phyloP scores from a whole-genome alignment of 2,329 filamentous ascomycete species.

The Hypocreales sp. region DNA sequence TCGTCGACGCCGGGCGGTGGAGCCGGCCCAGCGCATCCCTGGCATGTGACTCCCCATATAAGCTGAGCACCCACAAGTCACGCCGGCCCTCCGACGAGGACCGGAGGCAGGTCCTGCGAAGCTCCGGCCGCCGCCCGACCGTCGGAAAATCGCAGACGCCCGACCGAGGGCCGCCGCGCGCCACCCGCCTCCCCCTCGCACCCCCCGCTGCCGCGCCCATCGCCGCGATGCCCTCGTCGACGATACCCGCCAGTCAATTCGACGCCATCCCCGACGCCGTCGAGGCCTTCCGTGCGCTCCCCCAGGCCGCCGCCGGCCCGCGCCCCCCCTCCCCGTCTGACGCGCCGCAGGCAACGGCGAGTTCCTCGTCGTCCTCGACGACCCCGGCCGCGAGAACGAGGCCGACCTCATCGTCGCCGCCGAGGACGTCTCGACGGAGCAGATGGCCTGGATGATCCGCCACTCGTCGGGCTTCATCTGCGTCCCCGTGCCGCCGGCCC shows the following conservation, averaged over 20 bases:
- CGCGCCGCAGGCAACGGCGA: conserved; percentile 51
- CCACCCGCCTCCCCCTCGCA: background rate
- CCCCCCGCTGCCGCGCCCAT: background rate
- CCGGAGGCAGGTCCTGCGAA: too few relatives aligned
- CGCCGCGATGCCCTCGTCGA: conserved; percentile 30
- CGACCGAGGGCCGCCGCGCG: too few relatives aligned
- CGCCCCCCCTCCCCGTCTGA: conserved; percentile 1
- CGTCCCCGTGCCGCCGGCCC: conserved; percentile 58
- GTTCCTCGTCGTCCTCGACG: conserved; percentile 93
- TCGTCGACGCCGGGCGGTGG: too few relatives aligned
- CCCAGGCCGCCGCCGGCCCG: conserved; percentile 2
- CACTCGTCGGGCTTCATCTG: conserved; percentile 86
- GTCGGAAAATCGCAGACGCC: too few relatives aligned
- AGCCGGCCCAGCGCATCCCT: too few relatives aligned
- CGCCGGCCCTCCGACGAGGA: too few relatives aligned
- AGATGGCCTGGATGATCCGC: conserved; percentile 94
- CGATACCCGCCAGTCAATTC: conserved; percentile 38
- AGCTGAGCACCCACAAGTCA: too few relatives aligned
- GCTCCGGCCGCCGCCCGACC: too few relatives aligned
- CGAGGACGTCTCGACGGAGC: conserved; percentile 64
- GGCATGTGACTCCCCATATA: too few relatives aligned
- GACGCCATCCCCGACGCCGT: conserved; percentile 51
- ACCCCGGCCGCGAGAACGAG: conserved; percentile 87
- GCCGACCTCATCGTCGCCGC: conserved; percentile 95
- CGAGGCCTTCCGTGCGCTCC: conserved; percentile 43